A percentile compares a stretch with the other conserved stretches of the same genome.
Evolutionary conservation across 2,329 filamentous ascomycete genomes (phyloP).

Genomic region (Fusarium udum): DNA sequence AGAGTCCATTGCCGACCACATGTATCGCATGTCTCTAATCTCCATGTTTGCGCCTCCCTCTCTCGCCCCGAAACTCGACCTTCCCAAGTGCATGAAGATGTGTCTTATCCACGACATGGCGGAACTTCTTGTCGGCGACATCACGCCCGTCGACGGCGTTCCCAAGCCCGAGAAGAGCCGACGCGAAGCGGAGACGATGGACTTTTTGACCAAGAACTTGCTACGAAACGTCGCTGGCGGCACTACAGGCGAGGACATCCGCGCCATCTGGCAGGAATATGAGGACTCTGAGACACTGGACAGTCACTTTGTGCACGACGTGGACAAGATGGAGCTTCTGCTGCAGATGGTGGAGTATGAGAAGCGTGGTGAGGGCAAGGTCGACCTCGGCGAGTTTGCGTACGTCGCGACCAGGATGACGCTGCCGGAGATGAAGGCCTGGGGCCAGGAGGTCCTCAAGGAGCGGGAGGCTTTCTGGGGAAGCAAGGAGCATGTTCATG

Average conservation of each 20-base stretch:
- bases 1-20: conserved; percentile 97
- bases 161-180: conserved; percentile 88
- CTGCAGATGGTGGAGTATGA: conserved; percentile 98
- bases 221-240: conserved; percentile 81
- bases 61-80: conserved; percentile 76
- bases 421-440: conserved; percentile 80
- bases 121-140: conserved; percentile 92
- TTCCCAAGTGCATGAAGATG: conserved; percentile 91
- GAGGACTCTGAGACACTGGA: conserved; percentile 87
- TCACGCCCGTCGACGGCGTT: conserved; percentile 90
- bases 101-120: conserved; percentile 98
- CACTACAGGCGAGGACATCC: conserved; percentile 72
- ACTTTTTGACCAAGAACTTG: conserved; percentile 80
- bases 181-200: conserved; percentile 89
- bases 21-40: conserved; percentile 99
- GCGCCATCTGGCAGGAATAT: conserved; percentile 92
- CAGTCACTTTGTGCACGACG: conserved; percentile 90
- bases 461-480: conserved; percentile 82
- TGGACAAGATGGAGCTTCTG: conserved; percentile 96
- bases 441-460: conserved; percentile 78
- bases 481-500: conserved; percentile 56
- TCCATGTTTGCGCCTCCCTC: conserved; percentile 87
- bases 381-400: conserved; percentile 88
- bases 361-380: conserved; percentile 68
- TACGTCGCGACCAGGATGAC: conserved; percentile 79